Conservation (phyloP, 2,329 filamentous ascomycete genomes). For the Fusarium beomiforme region DNA sequence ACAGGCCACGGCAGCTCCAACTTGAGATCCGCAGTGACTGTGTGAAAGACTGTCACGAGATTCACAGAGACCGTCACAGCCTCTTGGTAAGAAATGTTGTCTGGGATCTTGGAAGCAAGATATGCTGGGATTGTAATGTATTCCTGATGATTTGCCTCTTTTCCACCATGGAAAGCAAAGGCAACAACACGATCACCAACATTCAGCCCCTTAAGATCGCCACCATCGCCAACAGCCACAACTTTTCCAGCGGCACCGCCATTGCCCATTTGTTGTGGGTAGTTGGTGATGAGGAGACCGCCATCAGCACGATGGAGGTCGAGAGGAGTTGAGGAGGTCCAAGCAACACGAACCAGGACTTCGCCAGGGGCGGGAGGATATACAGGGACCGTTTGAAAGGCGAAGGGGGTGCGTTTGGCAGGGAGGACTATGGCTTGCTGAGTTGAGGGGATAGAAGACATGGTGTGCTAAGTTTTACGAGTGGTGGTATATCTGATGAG, state of each 20-base stretch:
- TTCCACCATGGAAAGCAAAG: slow-evolving; percentile 58
- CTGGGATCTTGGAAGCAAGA: slow-evolving; percentile 58
- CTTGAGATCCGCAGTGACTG: slow-evolving; percentile 58
- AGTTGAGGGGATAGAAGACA: slow-evolving; percentile 63
- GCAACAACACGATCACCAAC: slow-evolving; percentile 67
- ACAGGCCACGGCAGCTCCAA: slow-evolving; percentile 68
- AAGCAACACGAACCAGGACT: slow-evolving; percentile 64
- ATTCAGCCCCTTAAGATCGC: slow-evolving; percentile 53
- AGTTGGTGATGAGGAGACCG: slow-evolving; percentile 60
- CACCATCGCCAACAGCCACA: slow-evolving; percentile 57
- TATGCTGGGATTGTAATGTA: slow-evolving; percentile 63
- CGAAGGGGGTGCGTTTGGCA: slow-evolving; percentile 60
- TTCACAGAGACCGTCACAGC: slow-evolving; percentile 67
- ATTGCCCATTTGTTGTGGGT: slow-evolving; percentile 62
- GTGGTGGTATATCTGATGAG: background rate
- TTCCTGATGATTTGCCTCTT: slow-evolving; percentile 65
- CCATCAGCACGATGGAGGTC: slow-evolving; percentile 71
- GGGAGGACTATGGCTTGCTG: slow-evolving; percentile 72
- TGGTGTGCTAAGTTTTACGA: background rate
- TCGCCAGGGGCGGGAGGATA: slow-evolving; percentile 54
- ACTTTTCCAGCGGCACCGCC: slow-evolving; percentile 63
- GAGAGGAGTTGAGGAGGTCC: slow-evolving; percentile 69
- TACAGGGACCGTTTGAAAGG: slow-evolving; percentile 61
- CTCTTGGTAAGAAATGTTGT: slow-evolving; percentile 52
- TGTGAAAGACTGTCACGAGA: slow-evolving; percentile 68